Evolutionary conservation across 805 yeast species (phyloP), one percentile per base, ranked within the genome.

Genomic region (Saccharomycopsis capsularis): DNA sequence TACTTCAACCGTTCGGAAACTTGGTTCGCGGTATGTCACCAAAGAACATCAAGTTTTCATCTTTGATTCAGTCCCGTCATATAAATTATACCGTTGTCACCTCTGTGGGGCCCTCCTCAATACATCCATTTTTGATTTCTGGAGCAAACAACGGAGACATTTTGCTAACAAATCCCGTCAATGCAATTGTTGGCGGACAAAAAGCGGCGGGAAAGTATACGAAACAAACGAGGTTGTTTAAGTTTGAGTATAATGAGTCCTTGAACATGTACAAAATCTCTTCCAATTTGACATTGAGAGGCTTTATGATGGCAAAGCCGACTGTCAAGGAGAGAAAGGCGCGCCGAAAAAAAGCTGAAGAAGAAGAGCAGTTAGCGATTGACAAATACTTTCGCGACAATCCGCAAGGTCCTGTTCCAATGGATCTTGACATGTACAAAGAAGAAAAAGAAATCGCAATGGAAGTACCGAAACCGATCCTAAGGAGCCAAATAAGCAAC

Each of bases 71-170:
- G 16, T 18, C 18, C 9, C 7, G 25, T 7, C 43, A 45, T n/a
- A n/a, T 45, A 15, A 38, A 27, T 4, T 13, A 13, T 39, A 5
- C 42, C 15, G 11, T 24, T 4, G 19, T 29, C 3, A 18, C 29
- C 1, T 25, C 49, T 7, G 23, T 49, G 23, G 29, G 38, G 3
- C 25, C 22, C 27, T 50, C 53, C 4, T 24, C 29, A 24, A 18
- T 25, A 11, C 53, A 50, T 24, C 50, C 53, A 18, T 50, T 46
- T 38, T 22, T 41, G 3, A 15, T 50, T 13, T 19, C 41, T 23
- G 53, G 49, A 13, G 38, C 37, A 9, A 36, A 18, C 25, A 38
- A 38, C 24, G 53, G 53, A 7, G 53, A 50, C 15, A 11, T 50
- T 19, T 6, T 50, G 7, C 15, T 38, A 11, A 15, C 27, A 6